A percentile compares a stretch with the other conserved stretches of the same genome.
phyloP scores from a whole-genome alignment of 495 filamentous ascomycete species.

The Aspergillus asperescens region DNA sequence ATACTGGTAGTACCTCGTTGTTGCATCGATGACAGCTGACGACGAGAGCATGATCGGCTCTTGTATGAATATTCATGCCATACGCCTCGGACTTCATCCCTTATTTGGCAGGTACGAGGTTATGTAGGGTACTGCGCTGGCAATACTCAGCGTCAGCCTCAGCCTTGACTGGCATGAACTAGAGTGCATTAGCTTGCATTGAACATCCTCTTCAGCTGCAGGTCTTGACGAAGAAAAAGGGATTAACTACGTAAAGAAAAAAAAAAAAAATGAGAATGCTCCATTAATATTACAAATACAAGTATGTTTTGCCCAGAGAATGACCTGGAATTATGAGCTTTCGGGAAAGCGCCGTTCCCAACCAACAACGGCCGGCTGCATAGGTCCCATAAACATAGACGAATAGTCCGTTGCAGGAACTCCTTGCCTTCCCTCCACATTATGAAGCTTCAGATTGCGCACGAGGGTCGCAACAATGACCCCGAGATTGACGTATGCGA shows the following conservation, averaged over 20 bases:
- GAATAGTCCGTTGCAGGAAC: conserved; percentile 83
- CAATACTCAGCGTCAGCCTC: not conserved
- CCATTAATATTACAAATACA: not conserved
- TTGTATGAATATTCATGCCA: too few relatives aligned
- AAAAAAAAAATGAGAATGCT: too few relatives aligned
- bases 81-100: too few relatives aligned
- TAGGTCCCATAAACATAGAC: conserved; percentile 49
- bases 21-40: too few relatives aligned
- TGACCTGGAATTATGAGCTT: conserved; percentile 6
- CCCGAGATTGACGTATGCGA: conserved; percentile 86
- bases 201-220: not conserved
- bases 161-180: not conserved
- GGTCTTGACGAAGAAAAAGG: too few relatives aligned
- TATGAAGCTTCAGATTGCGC: conserved; percentile 67
- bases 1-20: too few relatives aligned
- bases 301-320: not conserved
- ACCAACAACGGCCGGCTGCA: conserved; percentile 57
- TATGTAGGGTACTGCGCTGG: conserved; percentile 1
- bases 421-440: conserved; percentile 58
- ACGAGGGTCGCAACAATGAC: conserved; percentile 80
- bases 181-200: not conserved
- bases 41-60: too few relatives aligned
- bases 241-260: too few relatives aligned
- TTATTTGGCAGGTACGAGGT: too few relatives aligned
- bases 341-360: conserved; percentile 55